These are phyloP conservation scores for Usnea hakonensis DNA, from an alignment of 495 filamentous ascomycete genomes.

Conservation along the genomic window DNA sequence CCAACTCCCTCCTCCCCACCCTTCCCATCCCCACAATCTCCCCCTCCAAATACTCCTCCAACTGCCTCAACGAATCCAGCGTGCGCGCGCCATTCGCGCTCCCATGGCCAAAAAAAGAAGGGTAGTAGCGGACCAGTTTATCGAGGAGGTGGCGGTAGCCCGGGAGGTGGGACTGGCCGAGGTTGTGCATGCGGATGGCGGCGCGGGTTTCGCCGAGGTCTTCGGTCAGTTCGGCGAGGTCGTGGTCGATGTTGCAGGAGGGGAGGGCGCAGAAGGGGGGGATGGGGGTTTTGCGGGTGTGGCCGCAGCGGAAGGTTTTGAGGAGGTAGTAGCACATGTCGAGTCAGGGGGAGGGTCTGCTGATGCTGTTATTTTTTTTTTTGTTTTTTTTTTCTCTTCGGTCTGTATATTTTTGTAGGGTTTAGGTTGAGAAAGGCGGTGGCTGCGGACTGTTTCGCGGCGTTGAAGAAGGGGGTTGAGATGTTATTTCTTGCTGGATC, in stretches of 20 bases:
- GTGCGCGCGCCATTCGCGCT: not conserved
- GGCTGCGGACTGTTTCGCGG: too few species aligned
- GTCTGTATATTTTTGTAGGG: too few species aligned
- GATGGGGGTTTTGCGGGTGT: not conserved
- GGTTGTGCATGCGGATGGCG: not conserved
- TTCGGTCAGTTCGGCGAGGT: conserved; percentile 1
- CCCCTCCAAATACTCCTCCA: not conserved
- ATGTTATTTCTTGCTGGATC: too few species aligned
- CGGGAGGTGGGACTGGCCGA: not conserved
- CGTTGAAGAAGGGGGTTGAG: too few species aligned
- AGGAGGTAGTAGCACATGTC: not conserved
- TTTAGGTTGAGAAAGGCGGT: too few species aligned
- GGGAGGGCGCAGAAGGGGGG: not conserved
- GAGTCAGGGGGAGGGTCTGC: too few species aligned
- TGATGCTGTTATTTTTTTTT: too few species aligned
- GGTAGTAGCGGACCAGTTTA: not conserved
- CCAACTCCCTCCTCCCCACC: not conserved
- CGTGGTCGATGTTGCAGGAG: not conserved
- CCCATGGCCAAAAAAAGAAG: not conserved
- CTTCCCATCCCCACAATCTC: not conserved
- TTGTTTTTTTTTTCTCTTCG: too few species aligned
- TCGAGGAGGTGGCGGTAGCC: not conserved
- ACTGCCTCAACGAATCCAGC: not conserved
- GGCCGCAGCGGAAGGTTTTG: not conserved
- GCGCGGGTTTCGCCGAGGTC: not conserved